Percentiles rank a stretch among this genome's conserved stretches.
Evolutionary conservation across 2,329 filamentous ascomycete species (phyloP).

Genomic region (Penicillium sp.): DNA sequence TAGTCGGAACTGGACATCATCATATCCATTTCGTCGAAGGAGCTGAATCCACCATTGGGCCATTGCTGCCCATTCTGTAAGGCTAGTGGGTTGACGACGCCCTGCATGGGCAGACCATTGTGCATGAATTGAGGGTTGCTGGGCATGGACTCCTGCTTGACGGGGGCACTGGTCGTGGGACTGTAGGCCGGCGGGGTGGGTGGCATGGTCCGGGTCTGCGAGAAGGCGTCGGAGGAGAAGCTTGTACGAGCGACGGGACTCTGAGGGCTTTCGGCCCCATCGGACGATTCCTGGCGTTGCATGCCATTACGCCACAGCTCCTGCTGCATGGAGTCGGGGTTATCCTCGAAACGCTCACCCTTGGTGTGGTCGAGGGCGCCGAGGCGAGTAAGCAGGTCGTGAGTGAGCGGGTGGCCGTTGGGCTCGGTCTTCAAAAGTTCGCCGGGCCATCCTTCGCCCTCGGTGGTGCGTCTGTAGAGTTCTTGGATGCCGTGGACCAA

Average conservation of each 20-base stretch:
- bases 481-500: slow-evolving; percentile 59
- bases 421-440: slow-evolving; percentile 48
- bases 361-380: slow-evolving; percentile 53
- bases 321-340: slow-evolving; percentile 53
- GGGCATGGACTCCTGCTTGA: slow-evolving; percentile 26
- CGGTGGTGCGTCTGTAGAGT: slow-evolving; percentile 52
- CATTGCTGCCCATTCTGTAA: slow-evolving; percentile 31
- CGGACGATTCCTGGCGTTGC: slow-evolving; percentile 52
- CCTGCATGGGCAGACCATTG: slow-evolving; percentile 30
- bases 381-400: slow-evolving; percentile 59
- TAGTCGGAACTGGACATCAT: slow-evolving; percentile 31
- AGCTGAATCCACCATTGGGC: slow-evolving; percentile 24
- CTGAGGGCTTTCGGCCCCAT: slow-evolving; percentile 55
- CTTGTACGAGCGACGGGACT: slow-evolving; percentile 35
- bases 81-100: slow-evolving; percentile 37
- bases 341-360: slow-evolving; percentile 57
- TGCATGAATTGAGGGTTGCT: slow-evolving; percentile 10
- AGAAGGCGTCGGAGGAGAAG: slow-evolving; percentile 30
- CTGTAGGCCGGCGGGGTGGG: slow-evolving; percentile 42
- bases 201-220: slow-evolving; percentile 30
- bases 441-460: slow-evolving; percentile 55
- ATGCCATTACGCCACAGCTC: slow-evolving; percentile 51
- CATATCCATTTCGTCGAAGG: slow-evolving; percentile 34
- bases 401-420: slow-evolving; percentile 57
- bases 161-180: slow-evolving; percentile 26